phyloP scores from a whole-genome alignment of 352 stramenopile genomes.

The Pythium folliculosum region DNA sequence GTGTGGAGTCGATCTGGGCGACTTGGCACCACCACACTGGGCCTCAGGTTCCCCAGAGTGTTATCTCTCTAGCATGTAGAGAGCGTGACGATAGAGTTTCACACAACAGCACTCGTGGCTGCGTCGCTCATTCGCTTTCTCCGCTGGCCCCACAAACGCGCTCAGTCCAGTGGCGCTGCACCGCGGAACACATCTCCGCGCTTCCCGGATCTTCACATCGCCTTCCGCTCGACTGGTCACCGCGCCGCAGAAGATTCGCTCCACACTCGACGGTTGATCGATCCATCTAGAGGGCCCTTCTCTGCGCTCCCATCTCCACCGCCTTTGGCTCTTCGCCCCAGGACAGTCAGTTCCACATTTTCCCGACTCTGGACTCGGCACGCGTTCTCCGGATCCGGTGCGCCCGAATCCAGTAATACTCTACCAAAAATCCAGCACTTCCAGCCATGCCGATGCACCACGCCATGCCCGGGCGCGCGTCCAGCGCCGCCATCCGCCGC shows the following conservation, averaged over 20 bases:
- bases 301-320: constrained; percentile 7
- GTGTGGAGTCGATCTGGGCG: not conserved
- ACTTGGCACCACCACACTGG: not conserved
- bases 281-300: not conserved
- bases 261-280: not conserved
- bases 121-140: not conserved
- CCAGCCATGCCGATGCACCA: constrained; percentile 19
- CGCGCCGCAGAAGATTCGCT: constrained; percentile 13
- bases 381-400: not conserved
- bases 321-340: not conserved
- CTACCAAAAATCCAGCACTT: not conserved
- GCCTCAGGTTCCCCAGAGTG: not conserved
- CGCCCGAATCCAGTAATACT: not conserved
- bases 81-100: not conserved
- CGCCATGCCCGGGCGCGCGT: not conserved
- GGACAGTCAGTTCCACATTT: constrained; percentile 8
- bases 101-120: not conserved
- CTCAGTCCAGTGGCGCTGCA: not conserved
- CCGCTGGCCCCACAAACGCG: not conserved
- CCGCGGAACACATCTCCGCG: not conserved
- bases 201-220: not conserved
- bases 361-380: not conserved
- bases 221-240: not conserved
- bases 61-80: not conserved
- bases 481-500: not conserved